phyloP scores from a whole-genome alignment of 139 green algal genomes.

The Chlorella sp. region DNA sequence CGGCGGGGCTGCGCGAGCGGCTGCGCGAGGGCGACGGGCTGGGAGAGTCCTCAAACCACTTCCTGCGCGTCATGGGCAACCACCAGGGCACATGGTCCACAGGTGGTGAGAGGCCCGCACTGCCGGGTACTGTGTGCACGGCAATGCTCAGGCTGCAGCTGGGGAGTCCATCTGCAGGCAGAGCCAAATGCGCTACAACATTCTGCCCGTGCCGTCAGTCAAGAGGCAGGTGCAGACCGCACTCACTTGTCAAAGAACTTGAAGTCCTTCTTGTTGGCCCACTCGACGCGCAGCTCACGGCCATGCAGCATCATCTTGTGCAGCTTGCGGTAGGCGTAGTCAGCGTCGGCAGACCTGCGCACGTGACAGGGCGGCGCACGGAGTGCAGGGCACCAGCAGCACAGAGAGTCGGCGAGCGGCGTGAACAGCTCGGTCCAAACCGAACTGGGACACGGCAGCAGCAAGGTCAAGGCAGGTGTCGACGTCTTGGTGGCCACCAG shows the following conservation, averaged over 20 bases:
- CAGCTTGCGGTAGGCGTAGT: neutral
- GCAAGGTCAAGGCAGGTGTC: no score
- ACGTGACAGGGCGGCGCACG: no score
- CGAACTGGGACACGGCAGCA: no score
- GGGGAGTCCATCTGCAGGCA: neutral
- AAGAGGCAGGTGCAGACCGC: neutral
- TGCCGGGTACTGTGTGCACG: neutral
- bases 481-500: no score
- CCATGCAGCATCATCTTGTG: neutral
- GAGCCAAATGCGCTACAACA: neutral
- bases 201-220: neutral
- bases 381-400: no score
- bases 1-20: neutral
- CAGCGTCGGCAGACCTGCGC: neutral
- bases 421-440: no score
- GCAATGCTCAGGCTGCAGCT: neutral
- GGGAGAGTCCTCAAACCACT: neutral
- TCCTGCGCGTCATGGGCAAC: neutral
- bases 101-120: neutral
- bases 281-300: neutral
- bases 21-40: neutral
- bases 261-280: neutral
- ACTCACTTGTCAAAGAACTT: neutral
- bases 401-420: no score
- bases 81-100: neutral